Evolutionary conservation across 768 basidiomycete genomes (phyloP), one percentile per base, ranked within the genome.

Genomic region (Suillus clintonianus): DNA sequence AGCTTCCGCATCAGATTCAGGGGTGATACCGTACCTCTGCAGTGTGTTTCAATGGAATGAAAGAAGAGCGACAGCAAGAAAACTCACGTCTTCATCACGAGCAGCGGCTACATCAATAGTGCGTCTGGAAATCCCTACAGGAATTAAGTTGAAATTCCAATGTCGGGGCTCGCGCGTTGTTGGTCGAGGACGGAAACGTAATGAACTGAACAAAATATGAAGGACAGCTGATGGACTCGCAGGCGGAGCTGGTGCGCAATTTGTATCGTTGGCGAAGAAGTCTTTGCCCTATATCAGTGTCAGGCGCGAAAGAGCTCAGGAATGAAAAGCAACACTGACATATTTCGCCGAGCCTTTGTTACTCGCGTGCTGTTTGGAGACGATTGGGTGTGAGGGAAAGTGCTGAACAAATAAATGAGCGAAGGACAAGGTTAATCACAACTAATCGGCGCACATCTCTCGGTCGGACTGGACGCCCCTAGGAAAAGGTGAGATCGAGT

Each of bases 321-420:
- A 24, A 14, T 3, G 10, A 22, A 48, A 48, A 15, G 13, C 7
- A 3, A 48, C 14, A 24, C 47, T 24, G 7, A 48, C 74, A 7
- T 62, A 34, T 9, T 22, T 37, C 15, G 41, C 27, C 5, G 24
- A 11, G 9, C 55, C 55, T 19, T 36, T 22, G 55, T 80, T 74
- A 45, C 70, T 70, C 10, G 66, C 47, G 10, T 11, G 2, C 47
- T 48, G 22, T 24, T 48, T 48, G 6, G 22, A 24, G 24, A 48
- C 13, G 5, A 22, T 22, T 4, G n/a, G 11, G 22, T 11, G 45
- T 4, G n/a, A 45, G 45, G 10, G 5, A 11, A 45, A 45, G 45
- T 1, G 1, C 45, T 45, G n/a, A 5, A 22, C 45, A 13, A 45
- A n/a, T n/a, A n/a, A 45, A 45, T 22, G 2, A n/a, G 45, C n/a